Conservation (phyloP, 2,329 filamentous ascomycete species). For the Diaporthe amygdali region DNA sequence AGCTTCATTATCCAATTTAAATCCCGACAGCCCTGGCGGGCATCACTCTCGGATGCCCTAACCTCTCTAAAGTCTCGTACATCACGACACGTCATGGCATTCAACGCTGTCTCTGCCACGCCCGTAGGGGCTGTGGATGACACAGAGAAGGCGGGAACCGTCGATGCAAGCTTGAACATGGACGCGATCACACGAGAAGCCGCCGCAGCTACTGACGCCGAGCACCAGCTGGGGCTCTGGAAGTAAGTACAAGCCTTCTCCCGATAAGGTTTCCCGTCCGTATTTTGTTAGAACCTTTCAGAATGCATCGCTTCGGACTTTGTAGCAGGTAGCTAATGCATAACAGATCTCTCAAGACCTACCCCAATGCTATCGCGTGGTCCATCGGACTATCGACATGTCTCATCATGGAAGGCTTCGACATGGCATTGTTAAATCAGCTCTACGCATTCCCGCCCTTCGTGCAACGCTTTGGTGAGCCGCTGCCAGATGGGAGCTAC, state of each 20-base stretch:
- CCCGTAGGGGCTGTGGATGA: neutral
- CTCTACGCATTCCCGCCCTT: slow-evolving; percentile 54
- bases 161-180: neutral
- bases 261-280: too few relatives aligned
- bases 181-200: neutral
- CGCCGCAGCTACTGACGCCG: slow-evolving; percentile 30
- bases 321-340: too few relatives aligned
- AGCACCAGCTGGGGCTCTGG: slow-evolving; percentile 47
- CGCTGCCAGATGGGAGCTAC: slow-evolving; percentile 30
- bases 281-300: too few relatives aligned
- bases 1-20: neutral
- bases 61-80: neutral
- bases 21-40: neutral
- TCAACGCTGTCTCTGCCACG: neutral
- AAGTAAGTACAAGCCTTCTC: too few relatives aligned
- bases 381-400: slow-evolving; percentile 50
- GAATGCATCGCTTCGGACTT: too few relatives aligned
- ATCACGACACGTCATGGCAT: neutral
- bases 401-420: slow-evolving; percentile 58
- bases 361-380: slow-evolving; percentile 54
- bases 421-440: slow-evolving; percentile 54
- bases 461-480: slow-evolving; percentile 50
- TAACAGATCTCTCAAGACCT: slow-evolving; percentile 47
- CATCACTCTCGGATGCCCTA: neutral
- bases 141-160: neutral